A percentile compares a stretch with the other conserved stretches of the same genome.
These are phyloP conservation scores for Nemania sp. DNA, from an alignment of 2,329 filamentous ascomycete genomes.

Conservation along the genomic window DNA sequence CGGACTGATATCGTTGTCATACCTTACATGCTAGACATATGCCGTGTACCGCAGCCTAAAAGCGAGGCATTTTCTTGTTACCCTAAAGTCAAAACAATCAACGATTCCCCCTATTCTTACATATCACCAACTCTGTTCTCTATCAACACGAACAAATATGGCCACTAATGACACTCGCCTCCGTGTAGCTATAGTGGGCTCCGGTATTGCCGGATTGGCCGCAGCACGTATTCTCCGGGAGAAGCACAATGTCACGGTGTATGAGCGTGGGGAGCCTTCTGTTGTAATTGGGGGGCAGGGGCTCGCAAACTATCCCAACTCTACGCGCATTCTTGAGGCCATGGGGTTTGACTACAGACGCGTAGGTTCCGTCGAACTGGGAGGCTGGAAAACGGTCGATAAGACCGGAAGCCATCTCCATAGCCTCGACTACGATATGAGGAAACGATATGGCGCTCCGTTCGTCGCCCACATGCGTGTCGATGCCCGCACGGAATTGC, in stretches of 20 bases:
- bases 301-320: slow-evolving; percentile 43
- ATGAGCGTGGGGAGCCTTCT: slow-evolving; percentile 43
- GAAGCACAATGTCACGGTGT: slow-evolving; percentile 43
- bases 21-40: neutral
- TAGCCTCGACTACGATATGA: slow-evolving; percentile 37
- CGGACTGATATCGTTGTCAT: neutral
- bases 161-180: slow-evolving; percentile 23
- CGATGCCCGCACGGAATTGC: slow-evolving; percentile 43
- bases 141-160: slow-evolving; percentile 25
- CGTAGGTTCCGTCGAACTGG: slow-evolving; percentile 40
- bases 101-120: neutral
- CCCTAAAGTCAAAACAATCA: neutral
- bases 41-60: slow-evolving; percentile 4
- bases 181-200: slow-evolving; percentile 43
- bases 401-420: slow-evolving; percentile 37
- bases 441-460: slow-evolving; percentile 40
- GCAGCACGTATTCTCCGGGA: slow-evolving; percentile 44
- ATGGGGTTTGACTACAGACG: slow-evolving; percentile 41
- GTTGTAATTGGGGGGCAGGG: slow-evolving; percentile 42
- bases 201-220: slow-evolving; percentile 44
- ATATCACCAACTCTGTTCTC: neutral
- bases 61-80: neutral
- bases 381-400: slow-evolving; percentile 39
- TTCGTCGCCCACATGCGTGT: slow-evolving; percentile 42
- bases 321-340: slow-evolving; percentile 40